Base-by-base conservation (phyloP, 1,284 basidiomycete species). In the Moesziomyces sp. region DNA sequence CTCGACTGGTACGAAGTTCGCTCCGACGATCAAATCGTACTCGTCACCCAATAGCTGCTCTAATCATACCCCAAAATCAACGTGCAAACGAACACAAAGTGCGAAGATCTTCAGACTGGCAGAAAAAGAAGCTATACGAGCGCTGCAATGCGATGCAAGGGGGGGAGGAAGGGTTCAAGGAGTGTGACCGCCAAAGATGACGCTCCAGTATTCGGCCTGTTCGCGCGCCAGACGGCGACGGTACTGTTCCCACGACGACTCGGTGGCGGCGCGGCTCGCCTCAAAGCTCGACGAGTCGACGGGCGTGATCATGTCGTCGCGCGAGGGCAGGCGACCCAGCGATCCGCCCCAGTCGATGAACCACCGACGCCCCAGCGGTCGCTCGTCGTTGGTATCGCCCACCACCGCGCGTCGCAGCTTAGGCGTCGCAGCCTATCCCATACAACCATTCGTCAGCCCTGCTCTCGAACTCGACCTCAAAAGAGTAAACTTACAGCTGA, bases 1-100 rank as follows among this genome's bases (percentile, higher is more conserved):
- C 48, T 78, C 42, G 66, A 64, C 13, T 76, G 71, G 73, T 80
- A 77, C 46, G 63, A 75, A 14, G 54, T 80, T 19, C 46, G 42
- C 10, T 35, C 43, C 18, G 50, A 64, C 14, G 70, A 68, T 21
- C 30, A 54, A 19, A 47, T 69, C 13, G 56, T 69, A 3, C 60
- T 69, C 28, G 66, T 69, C 46, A 43, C 47, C 16, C 30, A 50
- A 1, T 10, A 16, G 16, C 11, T 16, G 14, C 16, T 14, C 16
- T 21, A 6, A 45, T 21, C 4, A 19, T 5, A 13, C 4, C 19
- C 5, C 43, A 21, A 45, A 45, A 0, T 26, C 38, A n/a, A 18
- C 38, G 16, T 40, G 38, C 38, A 6, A 40, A 28, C 26, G 26
- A 7, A 28, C 26, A 28, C 6, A 28, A 28, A 28, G 26, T 28